A percentile compares a stretch with the other conserved stretches of the same genome.
These are phyloP conservation scores for Paramecium sexaurelia DNA, from an alignment of 73 alveolate species.

Conservation along the genomic window DNA sequence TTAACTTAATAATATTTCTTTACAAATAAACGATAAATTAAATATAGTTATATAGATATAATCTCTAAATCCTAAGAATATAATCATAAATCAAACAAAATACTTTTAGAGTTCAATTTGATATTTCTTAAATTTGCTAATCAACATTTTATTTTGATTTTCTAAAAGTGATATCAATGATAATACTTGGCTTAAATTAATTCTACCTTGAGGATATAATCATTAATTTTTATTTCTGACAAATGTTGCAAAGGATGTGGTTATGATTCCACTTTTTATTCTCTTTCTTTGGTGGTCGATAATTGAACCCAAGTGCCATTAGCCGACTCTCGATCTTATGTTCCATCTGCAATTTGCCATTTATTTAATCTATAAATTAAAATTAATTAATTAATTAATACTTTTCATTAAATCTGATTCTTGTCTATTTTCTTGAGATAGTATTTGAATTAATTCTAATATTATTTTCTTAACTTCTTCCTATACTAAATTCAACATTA, in stretches of 20 bases:
- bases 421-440: slow-evolving; percentile 59
- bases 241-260: not conserved
- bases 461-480: slow-evolving; percentile 1
- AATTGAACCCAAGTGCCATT: slow-evolving; percentile 62
- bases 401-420: slow-evolving; percentile 6
- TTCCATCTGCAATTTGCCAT: slow-evolving; percentile 60
- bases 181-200: not conserved
- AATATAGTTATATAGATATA: not conserved
- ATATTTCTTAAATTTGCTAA: not conserved
- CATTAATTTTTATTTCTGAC: slow-evolving; percentile 65
- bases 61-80: not conserved
- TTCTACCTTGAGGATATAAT: slow-evolving; percentile 54
- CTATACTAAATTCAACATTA: not conserved
- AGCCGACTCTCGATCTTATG: slow-evolving; percentile 56
- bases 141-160: not conserved
- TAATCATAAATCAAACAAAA: not conserved
- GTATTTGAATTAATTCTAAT: slow-evolving; percentile 57
- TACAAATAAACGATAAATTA: not conserved
- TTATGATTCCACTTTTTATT: slow-evolving; percentile 24
- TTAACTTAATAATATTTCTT: not conserved
- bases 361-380: not conserved
- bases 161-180: not conserved
- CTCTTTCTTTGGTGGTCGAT: not conserved
- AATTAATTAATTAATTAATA: not conserved
- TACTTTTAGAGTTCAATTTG: not conserved